A percentile compares a stretch with the other conserved stretches of the same genome.
Conservation (phyloP, 768 basidiomycete genomes). For the Boletus vermiculosoides region DNA sequence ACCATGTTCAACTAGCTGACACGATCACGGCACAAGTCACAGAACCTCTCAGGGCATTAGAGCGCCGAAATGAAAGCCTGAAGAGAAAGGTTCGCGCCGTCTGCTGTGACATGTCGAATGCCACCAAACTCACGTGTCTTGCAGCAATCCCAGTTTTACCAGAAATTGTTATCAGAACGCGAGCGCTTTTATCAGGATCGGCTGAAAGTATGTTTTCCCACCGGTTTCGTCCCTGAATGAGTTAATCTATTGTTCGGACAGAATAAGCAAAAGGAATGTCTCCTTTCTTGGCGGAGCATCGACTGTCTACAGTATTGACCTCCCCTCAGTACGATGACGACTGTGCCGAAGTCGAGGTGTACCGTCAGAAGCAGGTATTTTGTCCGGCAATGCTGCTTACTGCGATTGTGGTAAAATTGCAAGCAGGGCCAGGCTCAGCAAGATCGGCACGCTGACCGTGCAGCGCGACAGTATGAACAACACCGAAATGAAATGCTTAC, state of each 20-base stretch:
- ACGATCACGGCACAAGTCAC: constrained; percentile 55
- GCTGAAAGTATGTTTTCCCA: constrained; percentile 51
- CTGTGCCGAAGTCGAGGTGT: constrained; percentile 67
- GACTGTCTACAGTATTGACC: constrained; percentile 7
- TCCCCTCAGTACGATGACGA: constrained; percentile 70
- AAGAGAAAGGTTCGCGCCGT: constrained; percentile 57
- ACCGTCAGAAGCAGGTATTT: constrained; percentile 74
- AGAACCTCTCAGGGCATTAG: constrained; percentile 59
- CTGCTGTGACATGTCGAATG: not conserved
- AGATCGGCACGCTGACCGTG: constrained; percentile 74
- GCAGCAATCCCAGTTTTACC: constrained; percentile 69
- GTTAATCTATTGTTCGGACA: constrained; percentile 10
- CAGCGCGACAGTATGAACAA: constrained; percentile 71
- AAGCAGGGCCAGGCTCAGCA: constrained; percentile 62
- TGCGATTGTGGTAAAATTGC: constrained; percentile 7
- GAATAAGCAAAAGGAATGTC: constrained; percentile 34
- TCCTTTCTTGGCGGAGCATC: not conserved
- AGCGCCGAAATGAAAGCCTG: constrained; percentile 60
- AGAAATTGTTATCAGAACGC: constrained; percentile 66
- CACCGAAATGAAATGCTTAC: constrained; percentile 76
- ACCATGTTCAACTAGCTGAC: constrained; percentile 69
- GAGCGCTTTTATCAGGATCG: constrained; percentile 69
- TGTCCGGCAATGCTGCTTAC: not conserved
- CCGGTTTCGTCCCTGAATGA: not conserved
- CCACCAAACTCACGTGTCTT: constrained; percentile 11